These are phyloP conservation scores for Axilococcus clingmanii DNA, from an alignment of 139 green algal species.

Conservation along the genomic window DNA sequence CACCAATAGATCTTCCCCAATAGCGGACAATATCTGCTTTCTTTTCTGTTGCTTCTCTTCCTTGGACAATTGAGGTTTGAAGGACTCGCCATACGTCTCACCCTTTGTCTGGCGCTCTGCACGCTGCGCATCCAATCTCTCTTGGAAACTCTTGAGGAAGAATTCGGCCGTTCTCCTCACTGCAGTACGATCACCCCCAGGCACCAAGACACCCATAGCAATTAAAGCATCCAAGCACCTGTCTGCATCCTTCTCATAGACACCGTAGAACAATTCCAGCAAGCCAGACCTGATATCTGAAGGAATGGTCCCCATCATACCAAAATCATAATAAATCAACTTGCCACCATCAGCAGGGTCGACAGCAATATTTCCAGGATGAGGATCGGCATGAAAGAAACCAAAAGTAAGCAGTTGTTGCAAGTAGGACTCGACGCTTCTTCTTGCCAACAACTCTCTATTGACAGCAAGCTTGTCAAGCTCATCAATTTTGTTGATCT, in stretches of 20 bases:
- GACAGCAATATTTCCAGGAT: slow-evolving; percentile 95
- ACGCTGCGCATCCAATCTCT: slow-evolving; percentile 47
- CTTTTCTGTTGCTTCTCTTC: slow-evolving; percentile 46
- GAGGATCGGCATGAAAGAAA: slow-evolving; percentile 94
- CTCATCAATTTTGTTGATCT: slow-evolving; percentile 82
- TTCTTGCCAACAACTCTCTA: slow-evolving; percentile 65
- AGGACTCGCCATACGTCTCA: slow-evolving; percentile 50
- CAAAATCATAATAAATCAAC: slow-evolving; percentile 98
- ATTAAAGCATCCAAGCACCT: slow-evolving; percentile 78
- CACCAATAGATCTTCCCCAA: slow-evolving; percentile 91
- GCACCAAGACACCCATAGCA: slow-evolving; percentile 87
- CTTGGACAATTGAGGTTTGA: slow-evolving; percentile 78
- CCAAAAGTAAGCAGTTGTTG: slow-evolving; percentile 82
- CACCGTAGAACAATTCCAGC: slow-evolving; percentile 86
- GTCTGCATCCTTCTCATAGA: slow-evolving; percentile 87
- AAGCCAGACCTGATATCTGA: slow-evolving; percentile 68
- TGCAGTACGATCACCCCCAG: slow-evolving; percentile 70
- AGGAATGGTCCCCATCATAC: slow-evolving; percentile 50
- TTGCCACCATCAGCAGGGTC: slow-evolving; percentile 59
- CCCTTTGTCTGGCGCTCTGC: slow-evolving; percentile 13
- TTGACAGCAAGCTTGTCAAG: slow-evolving; percentile 83
- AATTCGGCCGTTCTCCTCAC: slow-evolving; percentile 89
- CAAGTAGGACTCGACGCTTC: slow-evolving; percentile 89
- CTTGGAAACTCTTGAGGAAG: slow-evolving; percentile 89
- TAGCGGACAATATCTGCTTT: slow-evolving; percentile 81